phyloP scores from a whole-genome alignment of 202 grass and related monocot genomes.

The Eragrostis tef region DNA sequence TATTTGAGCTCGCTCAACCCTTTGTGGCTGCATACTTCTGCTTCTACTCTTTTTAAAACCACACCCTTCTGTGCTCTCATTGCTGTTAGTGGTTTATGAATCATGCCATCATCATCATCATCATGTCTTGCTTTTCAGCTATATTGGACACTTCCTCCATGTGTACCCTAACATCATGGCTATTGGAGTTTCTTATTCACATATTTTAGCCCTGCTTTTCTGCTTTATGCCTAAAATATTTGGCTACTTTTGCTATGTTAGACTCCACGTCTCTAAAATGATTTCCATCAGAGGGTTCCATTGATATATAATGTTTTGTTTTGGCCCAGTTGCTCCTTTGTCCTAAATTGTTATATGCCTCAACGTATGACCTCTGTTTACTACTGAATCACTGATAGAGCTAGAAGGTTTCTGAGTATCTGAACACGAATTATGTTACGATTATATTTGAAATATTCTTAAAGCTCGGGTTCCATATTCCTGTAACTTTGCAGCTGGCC shows the following conservation, averaged over 20 bases:
- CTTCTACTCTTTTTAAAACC: slow-evolving; percentile 24
- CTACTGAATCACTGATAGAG: background rate
- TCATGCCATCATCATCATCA: too few species aligned
- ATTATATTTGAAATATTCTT: slow-evolving; percentile 1
- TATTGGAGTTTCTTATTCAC: slow-evolving; percentile 33
- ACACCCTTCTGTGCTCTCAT: slow-evolving; percentile 28
- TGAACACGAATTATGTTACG: slow-evolving; percentile 9
- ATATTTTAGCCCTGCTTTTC: slow-evolving; percentile 8
- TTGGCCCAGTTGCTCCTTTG: slow-evolving; percentile 24
- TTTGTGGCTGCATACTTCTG: slow-evolving; percentile 6
- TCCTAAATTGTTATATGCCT: slow-evolving; percentile 23
- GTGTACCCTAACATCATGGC: slow-evolving; percentile 42
- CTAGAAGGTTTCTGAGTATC: slow-evolving; percentile 29
- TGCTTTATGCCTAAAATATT: slow-evolving; percentile 44
- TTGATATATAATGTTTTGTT: slow-evolving; percentile 23
- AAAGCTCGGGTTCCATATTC: background rate
- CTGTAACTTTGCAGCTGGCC: slow-evolving; percentile 77
- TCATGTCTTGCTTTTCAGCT: slow-evolving; percentile 32
- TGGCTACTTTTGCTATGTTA: slow-evolving; percentile 37
- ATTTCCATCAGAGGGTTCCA: slow-evolving; percentile 33
- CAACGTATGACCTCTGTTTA: slow-evolving; percentile 19
- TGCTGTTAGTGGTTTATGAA: slow-evolving; percentile 32
- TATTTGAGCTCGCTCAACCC: slow-evolving; percentile 14
- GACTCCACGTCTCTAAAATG: slow-evolving; percentile 9
- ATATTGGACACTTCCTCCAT: slow-evolving; percentile 28